Evolutionary conservation across 495 filamentous ascomycete genomes (phyloP).

Genomic region (Penicillium atrosanguineum): DNA sequence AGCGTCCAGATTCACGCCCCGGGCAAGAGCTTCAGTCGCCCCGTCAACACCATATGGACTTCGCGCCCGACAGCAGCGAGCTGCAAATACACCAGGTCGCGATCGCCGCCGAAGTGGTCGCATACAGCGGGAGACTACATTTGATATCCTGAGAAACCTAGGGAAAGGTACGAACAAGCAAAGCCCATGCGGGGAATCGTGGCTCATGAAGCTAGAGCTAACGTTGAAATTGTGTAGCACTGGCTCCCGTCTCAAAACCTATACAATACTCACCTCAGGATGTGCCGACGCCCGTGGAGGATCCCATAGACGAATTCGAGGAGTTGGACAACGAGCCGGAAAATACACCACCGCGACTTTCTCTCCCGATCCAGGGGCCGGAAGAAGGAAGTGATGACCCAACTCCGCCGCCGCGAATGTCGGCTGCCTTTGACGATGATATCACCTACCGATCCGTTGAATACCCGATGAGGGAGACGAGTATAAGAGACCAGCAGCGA

Average conservation of each 20-base stretch:
- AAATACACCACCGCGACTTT: slow-evolving; percentile 61
- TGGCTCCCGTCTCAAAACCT: slow-evolving; percentile 57
- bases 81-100: slow-evolving; percentile 73
- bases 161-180: slow-evolving; percentile 47
- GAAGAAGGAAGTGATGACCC: slow-evolving; percentile 48
- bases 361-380: slow-evolving; percentile 62
- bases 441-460: slow-evolving; percentile 69
- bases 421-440: slow-evolving; percentile 64
- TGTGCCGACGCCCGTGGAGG: slow-evolving; percentile 23
- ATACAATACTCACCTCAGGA: slow-evolving; percentile 59
- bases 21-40: slow-evolving; percentile 33
- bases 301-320: slow-evolving; percentile 44
- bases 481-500: slow-evolving; percentile 46
- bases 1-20: slow-evolving; percentile 36
- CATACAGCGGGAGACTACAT: slow-evolving; percentile 71
- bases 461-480: slow-evolving; percentile 58
- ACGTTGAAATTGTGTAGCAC: slow-evolving; percentile 25
- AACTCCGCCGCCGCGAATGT: slow-evolving; percentile 57
- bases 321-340: slow-evolving; percentile 65
- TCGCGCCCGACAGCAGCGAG: slow-evolving; percentile 68
- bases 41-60: slow-evolving; percentile 72
- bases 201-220: neutral
- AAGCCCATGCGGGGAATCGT: neutral
- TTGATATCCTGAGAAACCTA: slow-evolving; percentile 65
- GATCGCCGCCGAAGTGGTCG: slow-evolving; percentile 63